Base-by-base conservation (phyloP, 2,329 filamentous ascomycete species). In the Aspergillus tamarii region DNA sequence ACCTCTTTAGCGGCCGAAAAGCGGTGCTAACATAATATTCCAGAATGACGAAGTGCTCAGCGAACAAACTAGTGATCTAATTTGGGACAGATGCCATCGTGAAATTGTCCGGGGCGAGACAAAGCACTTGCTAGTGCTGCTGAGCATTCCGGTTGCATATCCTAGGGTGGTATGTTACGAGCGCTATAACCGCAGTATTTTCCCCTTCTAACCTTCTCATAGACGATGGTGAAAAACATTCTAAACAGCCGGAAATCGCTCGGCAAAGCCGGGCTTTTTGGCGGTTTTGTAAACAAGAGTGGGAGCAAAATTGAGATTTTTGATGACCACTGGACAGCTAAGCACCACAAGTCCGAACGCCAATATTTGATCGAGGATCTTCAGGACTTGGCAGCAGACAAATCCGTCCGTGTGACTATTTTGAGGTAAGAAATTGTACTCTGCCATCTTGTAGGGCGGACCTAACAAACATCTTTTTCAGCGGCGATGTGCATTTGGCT, bases 241-340 rank as follows among this genome's bases (percentile, higher is more conserved):
- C 81, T 97, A 64, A 97, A 93, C 5, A 97, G 93, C 54, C 87
- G 90, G 75, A 98, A 98, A 77, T 92, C 92, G 6, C 83, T 98
- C 28, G 92, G 93, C 45, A 91, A 92, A 72, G 87, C 90, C 41
- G 94, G 94, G 1, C 78, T 96, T 69, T 84, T 98, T 58, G 92
- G 93, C 64, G 85, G 85, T 14, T 88, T 96, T 50, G 83, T 96
- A 45, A 97, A 97, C 80, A 91, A 91, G 69, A 94, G 97, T 70
- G 94, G 97, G 73, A 93, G 93, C 26, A 93, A 93, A 21, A 91
- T 95, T 7, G 95, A 98, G 77, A 91, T 98, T 16, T 83, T 97
- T 11, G 94, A 97, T 74, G 95, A 98, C 77, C 94, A 99, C 75
- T 99, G 95, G 95, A 97, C 94, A 0, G 92, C 94, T 43, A 96